Evolutionary conservation across 148 eudicot species (phyloP).

Genomic region (Pouteria glomerata): DNA sequence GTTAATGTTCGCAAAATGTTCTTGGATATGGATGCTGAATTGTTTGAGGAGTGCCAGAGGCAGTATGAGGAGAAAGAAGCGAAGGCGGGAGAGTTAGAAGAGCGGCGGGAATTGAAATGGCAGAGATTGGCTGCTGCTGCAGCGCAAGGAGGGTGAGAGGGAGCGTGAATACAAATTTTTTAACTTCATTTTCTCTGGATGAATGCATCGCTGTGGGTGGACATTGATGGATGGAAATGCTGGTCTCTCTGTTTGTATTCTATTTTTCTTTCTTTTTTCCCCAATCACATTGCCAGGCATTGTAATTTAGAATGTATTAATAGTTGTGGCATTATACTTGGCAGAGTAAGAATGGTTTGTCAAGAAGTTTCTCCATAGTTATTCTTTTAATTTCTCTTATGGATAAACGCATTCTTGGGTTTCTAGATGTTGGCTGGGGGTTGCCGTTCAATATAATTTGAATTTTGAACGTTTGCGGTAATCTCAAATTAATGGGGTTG

Average conservation of each 20-base stretch:
- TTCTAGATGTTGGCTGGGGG: no score
- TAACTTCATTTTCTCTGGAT: no score
- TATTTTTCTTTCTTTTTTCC: not conserved
- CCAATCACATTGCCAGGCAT: not conserved
- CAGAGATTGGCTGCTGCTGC: conserved; percentile 50
- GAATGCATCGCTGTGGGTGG: no score
- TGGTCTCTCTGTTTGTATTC: not conserved
- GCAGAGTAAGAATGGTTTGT: no score
- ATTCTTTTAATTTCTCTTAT: no score
- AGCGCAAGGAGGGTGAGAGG: conserved; percentile 24
- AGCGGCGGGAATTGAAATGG: conserved; percentile 47
- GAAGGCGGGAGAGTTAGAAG: conserved; percentile 37
- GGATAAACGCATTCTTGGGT: no score
- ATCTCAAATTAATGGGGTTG: no score
- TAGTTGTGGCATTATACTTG: no score
- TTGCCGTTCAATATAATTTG: no score
- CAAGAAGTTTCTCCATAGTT: no score
- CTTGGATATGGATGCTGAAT: conserved; percentile 51
- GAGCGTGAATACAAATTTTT: not conserved
- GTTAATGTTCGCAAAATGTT: conserved; percentile 63
- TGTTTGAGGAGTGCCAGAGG: conserved; percentile 55
- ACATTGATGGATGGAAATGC: not conserved
- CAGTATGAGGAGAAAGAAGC: conserved; percentile 47
- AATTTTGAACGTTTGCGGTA: no score
- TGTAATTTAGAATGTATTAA: conserved; percentile 11